Conservation (phyloP, 257 asterid genomes). For the Ajuga chamaepitys region DNA sequence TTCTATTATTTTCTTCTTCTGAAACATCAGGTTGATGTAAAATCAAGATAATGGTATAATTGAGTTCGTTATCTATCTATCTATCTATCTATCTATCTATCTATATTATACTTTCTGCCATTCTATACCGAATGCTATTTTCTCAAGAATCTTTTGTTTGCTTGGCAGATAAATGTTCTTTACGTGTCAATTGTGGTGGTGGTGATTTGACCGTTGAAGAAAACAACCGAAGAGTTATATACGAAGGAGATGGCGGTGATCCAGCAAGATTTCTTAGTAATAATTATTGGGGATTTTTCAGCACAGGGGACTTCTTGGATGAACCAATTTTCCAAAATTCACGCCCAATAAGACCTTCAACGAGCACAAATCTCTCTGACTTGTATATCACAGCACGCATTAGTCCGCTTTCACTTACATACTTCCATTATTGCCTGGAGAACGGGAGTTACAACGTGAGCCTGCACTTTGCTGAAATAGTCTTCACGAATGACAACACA, state of each 20-base stretch:
- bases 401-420: conserved; percentile 70
- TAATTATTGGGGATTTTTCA: conserved; percentile 64
- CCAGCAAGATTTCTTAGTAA: conserved; percentile 32
- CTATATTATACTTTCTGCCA: no score
- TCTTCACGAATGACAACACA: conserved; percentile 49
- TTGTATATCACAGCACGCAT: conserved; percentile 66
- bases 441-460: conserved; percentile 65
- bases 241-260: conserved; percentile 78
- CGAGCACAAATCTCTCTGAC: conserved; percentile 39
- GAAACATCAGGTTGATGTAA: no score
- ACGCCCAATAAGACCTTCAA: conserved; percentile 26
- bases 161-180: conserved; percentile 63
- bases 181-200: conserved; percentile 72
- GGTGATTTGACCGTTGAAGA: conserved; percentile 37
- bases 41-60: no score
- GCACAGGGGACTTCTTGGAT: conserved; percentile 76
- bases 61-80: no score
- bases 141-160: background rate
- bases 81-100: no score
- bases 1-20: background rate
- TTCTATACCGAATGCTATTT: background rate
- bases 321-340: conserved; percentile 36
- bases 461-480: conserved; percentile 74
- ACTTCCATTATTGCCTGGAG: conserved; percentile 70
- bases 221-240: conserved; percentile 31